phyloP scores from a whole-genome alignment of 176 grass and related monocot species.

The Oryza rufipogon region DNA sequence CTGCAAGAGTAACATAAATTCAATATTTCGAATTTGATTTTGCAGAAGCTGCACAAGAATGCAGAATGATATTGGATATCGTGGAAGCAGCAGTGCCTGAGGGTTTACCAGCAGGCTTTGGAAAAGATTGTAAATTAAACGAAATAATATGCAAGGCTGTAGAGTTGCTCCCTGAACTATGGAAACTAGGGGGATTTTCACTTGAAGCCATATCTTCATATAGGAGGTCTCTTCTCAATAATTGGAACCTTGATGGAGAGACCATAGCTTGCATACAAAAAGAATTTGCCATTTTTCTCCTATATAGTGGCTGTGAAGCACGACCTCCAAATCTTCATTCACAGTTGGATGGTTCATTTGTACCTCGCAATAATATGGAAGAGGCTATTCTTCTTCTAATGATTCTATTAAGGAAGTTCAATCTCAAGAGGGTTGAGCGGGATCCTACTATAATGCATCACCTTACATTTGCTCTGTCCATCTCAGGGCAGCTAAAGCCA shows the following conservation, averaged over 20 bases:
- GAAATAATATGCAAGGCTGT: constrained; percentile 90
- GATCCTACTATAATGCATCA: constrained; percentile 80
- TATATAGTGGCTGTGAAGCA: constrained; percentile 90
- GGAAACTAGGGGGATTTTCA: constrained; percentile 68
- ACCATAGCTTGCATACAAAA: constrained; percentile 82
- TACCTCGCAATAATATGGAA: constrained; percentile 90
- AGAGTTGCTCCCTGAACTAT: constrained; percentile 86
- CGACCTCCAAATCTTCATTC: constrained; percentile 80
- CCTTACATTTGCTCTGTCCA: constrained; percentile 82
- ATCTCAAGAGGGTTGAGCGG: constrained; percentile 71
- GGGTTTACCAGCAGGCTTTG: constrained; percentile 58
- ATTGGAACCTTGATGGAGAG: constrained; percentile 82
- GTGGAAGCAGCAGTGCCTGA: constrained; percentile 74
- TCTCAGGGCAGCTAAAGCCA: constrained; percentile 67
- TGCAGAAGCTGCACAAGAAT: constrained; percentile 89
- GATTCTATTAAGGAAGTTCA: constrained; percentile 86
- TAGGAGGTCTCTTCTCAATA: constrained; percentile 77
- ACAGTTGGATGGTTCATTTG: constrained; percentile 86
- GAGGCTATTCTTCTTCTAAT: constrained; percentile 92
- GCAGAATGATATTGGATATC: constrained; percentile 81
- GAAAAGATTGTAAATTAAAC: constrained; percentile 77
- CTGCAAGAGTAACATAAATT: constrained; percentile 32
- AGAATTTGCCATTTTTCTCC: constrained; percentile 80
- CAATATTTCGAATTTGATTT: constrained; percentile 48
- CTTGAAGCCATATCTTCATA: constrained; percentile 88